These are phyloP conservation scores for Heliocybe sulcata DNA, from an alignment of 1,284 basidiomycete genomes.

Conservation along the genomic window DNA sequence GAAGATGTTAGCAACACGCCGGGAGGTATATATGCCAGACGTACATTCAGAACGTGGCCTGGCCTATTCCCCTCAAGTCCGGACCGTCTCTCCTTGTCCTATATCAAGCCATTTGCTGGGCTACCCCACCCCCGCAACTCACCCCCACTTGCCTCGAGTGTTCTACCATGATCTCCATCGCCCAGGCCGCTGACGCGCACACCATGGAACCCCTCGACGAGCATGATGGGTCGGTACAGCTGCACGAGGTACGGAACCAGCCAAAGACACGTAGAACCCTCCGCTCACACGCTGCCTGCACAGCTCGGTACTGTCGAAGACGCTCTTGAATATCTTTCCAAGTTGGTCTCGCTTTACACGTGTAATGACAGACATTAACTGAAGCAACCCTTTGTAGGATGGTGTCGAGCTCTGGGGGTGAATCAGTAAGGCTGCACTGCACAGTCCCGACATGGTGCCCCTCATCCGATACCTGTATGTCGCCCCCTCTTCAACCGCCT, in stretches of 20 bases:
- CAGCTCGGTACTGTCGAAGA: constrained; percentile 44
- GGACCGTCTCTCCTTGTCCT: not conserved
- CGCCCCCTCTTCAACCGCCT: constrained; percentile 3
- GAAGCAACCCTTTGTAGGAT: constrained; percentile 16
- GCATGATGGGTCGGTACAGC: not conserved
- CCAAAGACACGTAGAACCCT: constrained; percentile 3
- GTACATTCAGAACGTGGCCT: not conserved
- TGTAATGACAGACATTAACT: no score
- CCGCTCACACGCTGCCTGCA: not conserved
- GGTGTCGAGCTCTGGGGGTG: constrained; percentile 30
- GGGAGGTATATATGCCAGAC: constrained; percentile 1
- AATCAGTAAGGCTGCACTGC: constrained; percentile 46
- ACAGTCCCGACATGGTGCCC: constrained; percentile 57
- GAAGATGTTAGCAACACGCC: not conserved
- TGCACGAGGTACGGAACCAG: not conserved
- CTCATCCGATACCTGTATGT: constrained; percentile 49
- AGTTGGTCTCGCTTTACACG: constrained; percentile 28
- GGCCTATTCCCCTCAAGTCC: not conserved
- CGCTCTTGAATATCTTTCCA: constrained; percentile 49
- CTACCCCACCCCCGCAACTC: not conserved
- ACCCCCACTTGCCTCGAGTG: constrained; percentile 12
- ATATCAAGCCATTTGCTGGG: not conserved
- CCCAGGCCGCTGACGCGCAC: constrained; percentile 5
- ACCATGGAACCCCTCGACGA: not conserved
- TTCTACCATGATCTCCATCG: constrained; percentile 24